These are phyloP conservation scores for Paecilomyces formosus DNA, from an alignment of 2,329 filamentous ascomycete species.

Conservation along the genomic window DNA sequence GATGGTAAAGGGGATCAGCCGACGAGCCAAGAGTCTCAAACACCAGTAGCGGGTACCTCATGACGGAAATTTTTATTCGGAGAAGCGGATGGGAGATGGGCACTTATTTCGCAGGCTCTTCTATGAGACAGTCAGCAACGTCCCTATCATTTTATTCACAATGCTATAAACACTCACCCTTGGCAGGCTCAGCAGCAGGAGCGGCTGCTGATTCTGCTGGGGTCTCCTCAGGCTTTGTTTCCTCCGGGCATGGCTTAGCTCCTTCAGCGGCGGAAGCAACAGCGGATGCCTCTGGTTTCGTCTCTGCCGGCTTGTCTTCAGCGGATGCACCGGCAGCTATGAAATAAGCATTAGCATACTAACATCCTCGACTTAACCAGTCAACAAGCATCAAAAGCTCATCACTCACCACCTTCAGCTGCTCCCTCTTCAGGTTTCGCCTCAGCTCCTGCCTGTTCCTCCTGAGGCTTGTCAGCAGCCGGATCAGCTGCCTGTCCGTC, in stretches of 20 bases:
- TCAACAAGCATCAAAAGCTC: neutral
- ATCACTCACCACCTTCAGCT: neutral
- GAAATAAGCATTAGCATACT: neutral
- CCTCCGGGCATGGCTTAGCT: neutral
- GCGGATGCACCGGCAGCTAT: neutral
- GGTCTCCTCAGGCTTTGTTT: neutral
- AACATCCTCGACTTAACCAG: neutral
- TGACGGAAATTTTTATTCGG: neutral
- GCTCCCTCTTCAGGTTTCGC: neutral
- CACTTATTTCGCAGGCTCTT: neutral
- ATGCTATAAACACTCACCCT: constrained; percentile 3
- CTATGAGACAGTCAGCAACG: neutral
- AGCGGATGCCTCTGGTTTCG: neutral
- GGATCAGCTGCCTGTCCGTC: constrained; percentile 3
- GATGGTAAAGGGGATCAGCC: neutral
- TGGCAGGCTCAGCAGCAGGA: constrained; percentile 4
- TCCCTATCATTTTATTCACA: neutral
- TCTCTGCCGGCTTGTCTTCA: neutral
- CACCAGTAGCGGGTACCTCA: neutral
- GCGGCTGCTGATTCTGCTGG: neutral
- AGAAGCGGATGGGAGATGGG: neutral
- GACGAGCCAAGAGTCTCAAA: neutral
- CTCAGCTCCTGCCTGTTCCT: constrained; percentile 5
- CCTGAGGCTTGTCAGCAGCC: constrained; percentile 8
- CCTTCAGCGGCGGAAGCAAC: neutral